Base-by-base conservation (phyloP, 176 grass and related monocot species). In the Phragmites australis region DNA sequence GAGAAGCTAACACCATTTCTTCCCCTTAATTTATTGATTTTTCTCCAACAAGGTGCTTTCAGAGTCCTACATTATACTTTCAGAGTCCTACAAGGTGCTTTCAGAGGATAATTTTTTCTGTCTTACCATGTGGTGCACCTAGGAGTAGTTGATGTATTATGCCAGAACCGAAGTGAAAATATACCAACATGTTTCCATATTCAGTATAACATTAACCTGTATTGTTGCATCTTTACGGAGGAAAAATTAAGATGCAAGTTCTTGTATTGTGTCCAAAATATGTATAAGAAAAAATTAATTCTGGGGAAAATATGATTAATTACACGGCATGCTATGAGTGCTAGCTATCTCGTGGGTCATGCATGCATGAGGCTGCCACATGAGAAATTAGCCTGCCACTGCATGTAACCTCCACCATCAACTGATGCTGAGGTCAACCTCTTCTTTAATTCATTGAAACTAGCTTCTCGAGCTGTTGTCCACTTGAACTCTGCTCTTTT, bases 371-470 rank as follows among this genome's bases (percentile, higher is more conserved):
- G 62, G 53, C 53, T 39, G 54, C 83, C 83, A 85, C 83, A 89
- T 89, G 78, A 82, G 72, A 82, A 71, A 82, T n/a, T n/a, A n/a
- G n/a, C 64, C 82, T 89, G 87, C 77, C 77, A 65, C 71, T 54
- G 61, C 68, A 88, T 62, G 76, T 51, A 75, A 26, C 62, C 82
- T 72, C 79, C 83, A 70, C 13, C 26, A 55, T 82, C 78, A n/a
- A n/a, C n/a, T n/a, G n/a, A n/a, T n/a, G n/a, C n/a, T n/a, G n/a
- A n/a, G n/a, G n/a, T n/a, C n/a, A n/a, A n/a, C n/a, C n/a, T n/a
- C n/a, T n/a, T n/a, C n/a, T n/a, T n/a, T n/a, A n/a, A n/a, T n/a
- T n/a, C n/a, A n/a, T n/a, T n/a, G n/a, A n/a, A n/a, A n/a, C n/a
- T n/a, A n/a, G n/a, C n/a, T n/a, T n/a, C n/a, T n/a, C n/a, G n/a